A percentile compares a stretch with the other conserved stretches of the same genome.
These are phyloP conservation scores for Gaultheria prostrata DNA, from an alignment of 148 eudicot genomes.

Conservation along the genomic window DNA sequence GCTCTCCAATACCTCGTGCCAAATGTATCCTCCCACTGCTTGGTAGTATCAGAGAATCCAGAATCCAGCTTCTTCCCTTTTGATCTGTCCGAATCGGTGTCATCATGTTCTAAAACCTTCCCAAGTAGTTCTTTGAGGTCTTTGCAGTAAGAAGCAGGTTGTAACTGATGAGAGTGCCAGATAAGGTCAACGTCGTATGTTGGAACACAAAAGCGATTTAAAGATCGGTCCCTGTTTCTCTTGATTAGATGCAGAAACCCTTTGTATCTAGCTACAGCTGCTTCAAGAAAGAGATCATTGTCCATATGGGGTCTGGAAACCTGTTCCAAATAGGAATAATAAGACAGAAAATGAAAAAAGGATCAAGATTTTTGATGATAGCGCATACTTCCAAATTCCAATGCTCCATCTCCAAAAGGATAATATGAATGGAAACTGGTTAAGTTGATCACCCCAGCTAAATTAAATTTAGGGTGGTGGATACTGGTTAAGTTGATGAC, in stretches of 20 bases:
- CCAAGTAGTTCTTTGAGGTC: slow-evolving; percentile 62
- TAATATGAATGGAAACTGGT: neutral
- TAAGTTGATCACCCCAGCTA: neutral
- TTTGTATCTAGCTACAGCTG: slow-evolving; percentile 91
- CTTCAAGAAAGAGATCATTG: slow-evolving; percentile 62
- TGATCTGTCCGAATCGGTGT: slow-evolving; percentile 86
- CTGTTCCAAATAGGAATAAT: slow-evolving; percentile 30
- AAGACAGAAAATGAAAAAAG: neutral
- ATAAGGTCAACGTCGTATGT: slow-evolving; percentile 95
- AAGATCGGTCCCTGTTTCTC: slow-evolving; percentile 62
- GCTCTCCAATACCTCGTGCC: slow-evolving; percentile 90
- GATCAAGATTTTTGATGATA: neutral
- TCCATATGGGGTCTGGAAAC: slow-evolving; percentile 72
- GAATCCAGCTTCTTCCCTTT: slow-evolving; percentile 86
- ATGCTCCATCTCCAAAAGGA: slow-evolving; percentile 6
- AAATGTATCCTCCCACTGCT: slow-evolving; percentile 72
- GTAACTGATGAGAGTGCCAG: slow-evolving; percentile 94
- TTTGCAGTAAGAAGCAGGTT: slow-evolving; percentile 62
- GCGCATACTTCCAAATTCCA: neutral
- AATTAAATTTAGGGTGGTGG: neutral
- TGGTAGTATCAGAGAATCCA: slow-evolving; percentile 85
- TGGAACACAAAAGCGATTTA: slow-evolving; percentile 74
- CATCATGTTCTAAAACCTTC: slow-evolving; percentile 90
- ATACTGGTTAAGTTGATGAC: neutral
- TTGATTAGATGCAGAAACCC: slow-evolving; percentile 84